Conservation (phyloP, 768 basidiomycete genomes). For the Lenzites betulinus region DNA sequence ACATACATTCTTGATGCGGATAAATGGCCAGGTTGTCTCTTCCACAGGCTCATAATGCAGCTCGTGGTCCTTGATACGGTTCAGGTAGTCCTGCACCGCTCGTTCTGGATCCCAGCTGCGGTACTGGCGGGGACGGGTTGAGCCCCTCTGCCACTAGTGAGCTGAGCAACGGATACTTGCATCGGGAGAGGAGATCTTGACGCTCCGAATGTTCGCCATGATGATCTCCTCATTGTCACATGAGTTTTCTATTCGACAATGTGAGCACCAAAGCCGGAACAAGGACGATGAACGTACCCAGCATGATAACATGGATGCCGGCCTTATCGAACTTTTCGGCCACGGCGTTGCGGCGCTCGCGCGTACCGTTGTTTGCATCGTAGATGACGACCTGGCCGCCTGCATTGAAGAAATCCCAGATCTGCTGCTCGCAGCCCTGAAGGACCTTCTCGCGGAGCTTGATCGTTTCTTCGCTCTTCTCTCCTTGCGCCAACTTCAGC, state of each 20-base stretch:
- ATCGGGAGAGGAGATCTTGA: conserved; percentile 98
- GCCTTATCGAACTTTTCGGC: conserved; percentile 83
- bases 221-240: conserved; percentile 94
- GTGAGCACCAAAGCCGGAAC: conserved; percentile 5
- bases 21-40: conserved; percentile 89
- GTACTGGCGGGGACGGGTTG: conserved; percentile 56
- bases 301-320: conserved; percentile 91
- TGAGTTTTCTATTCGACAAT: conserved; percentile 63
- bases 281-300: conserved; percentile 55
- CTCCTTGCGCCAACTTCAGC: conserved; percentile 43
- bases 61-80: conserved; percentile 86
- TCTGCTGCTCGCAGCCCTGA: conserved; percentile 83
- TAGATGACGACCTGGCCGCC: conserved; percentile 98
- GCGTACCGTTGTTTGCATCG: conserved; percentile 93
- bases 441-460: conserved; percentile 73
- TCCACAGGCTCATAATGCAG: conserved; percentile 88
- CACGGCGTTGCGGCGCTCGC: conserved; percentile 63
- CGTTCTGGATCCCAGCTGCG: conserved; percentile 89
- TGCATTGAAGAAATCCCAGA: conserved; percentile 82
- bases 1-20: conserved; percentile 88
- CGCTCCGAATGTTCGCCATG: conserved; percentile 89
- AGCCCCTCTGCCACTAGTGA: not conserved
- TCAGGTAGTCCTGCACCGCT: conserved; percentile 91
- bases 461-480: conserved; percentile 80
- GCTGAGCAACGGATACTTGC: conserved; percentile 47